Conservation (phyloP, 768 basidiomycete species). For the Gautieria morchelliformis region DNA sequence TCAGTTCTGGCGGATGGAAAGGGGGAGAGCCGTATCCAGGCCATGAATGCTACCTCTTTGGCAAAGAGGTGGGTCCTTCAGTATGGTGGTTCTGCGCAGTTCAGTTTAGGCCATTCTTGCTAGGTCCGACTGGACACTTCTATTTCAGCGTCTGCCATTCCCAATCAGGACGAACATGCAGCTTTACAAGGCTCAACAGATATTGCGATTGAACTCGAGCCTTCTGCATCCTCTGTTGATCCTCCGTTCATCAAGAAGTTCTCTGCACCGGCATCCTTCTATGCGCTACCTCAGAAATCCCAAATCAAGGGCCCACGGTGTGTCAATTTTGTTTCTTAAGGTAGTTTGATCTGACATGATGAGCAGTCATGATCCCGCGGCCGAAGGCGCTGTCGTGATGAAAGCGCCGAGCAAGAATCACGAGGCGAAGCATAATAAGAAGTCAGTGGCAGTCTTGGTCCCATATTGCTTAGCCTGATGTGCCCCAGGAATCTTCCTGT, state of each 20-base stretch:
- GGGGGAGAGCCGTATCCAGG: slow-evolving; percentile 36
- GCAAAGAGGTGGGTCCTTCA: slow-evolving; percentile 41
- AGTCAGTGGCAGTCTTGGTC: slow-evolving; percentile 30
- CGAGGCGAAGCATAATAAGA: slow-evolving; percentile 57
- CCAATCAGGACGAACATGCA: neutral
- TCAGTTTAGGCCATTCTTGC: neutral
- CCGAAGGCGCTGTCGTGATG: slow-evolving; percentile 79
- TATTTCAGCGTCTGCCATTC: neutral
- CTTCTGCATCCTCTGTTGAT: neutral
- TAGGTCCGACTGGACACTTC: neutral
- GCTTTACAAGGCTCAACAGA: neutral
- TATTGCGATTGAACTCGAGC: neutral
- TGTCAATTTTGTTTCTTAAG: slow-evolving; percentile 15
- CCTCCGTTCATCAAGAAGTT: slow-evolving; percentile 21
- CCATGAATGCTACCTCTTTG: slow-evolving; percentile 41
- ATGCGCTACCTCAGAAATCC: slow-evolving; percentile 31
- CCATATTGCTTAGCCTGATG: slow-evolving; percentile 5
- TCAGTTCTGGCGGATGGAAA: slow-evolving; percentile 56
- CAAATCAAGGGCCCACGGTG: slow-evolving; percentile 34
- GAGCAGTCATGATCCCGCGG: slow-evolving; percentile 65
- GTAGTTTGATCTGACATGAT: neutral
- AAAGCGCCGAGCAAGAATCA: slow-evolving; percentile 63
- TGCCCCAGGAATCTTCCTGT: slow-evolving; percentile 46
- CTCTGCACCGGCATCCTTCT: slow-evolving; percentile 54
- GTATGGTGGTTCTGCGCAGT: neutral